Evolutionary conservation across 2,329 filamentous ascomycete species (phyloP).

Genomic region (Tolypocladium cylindrosporum): DNA sequence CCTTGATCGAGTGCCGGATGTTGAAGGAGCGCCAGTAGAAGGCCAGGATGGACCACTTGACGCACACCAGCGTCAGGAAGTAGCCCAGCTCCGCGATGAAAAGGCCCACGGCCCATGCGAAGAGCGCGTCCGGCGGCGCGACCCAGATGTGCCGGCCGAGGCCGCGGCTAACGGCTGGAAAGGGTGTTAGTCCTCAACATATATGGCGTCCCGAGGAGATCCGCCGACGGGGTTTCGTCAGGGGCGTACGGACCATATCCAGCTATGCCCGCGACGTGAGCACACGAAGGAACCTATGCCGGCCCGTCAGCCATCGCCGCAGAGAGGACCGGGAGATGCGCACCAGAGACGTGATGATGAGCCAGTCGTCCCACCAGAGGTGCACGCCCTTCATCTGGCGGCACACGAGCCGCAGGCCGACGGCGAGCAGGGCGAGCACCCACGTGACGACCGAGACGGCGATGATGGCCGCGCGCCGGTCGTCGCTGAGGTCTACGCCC

Average conservation of each 20-base stretch:
- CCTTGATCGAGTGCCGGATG: slow-evolving; percentile 8
- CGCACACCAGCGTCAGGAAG: slow-evolving; percentile 7
- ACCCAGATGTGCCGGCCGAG: slow-evolving; percentile 14
- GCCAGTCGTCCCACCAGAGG: slow-evolving; percentile 15
- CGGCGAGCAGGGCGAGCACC: slow-evolving; percentile 6
- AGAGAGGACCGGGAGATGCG: neutral
- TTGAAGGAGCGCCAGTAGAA: slow-evolving; percentile 16
- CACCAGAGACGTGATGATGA: slow-evolving; percentile 14
- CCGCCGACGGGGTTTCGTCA: neutral
- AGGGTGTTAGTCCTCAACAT: neutral
- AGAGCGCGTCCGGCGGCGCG: slow-evolving; percentile 7
- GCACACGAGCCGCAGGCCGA: slow-evolving; percentile 9
- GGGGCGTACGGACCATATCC: slow-evolving; percentile 8
- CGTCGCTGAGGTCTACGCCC: slow-evolving; percentile 11
- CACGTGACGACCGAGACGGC: slow-evolving; percentile 7
- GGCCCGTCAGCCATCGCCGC: neutral
- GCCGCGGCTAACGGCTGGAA: slow-evolving; percentile 10
- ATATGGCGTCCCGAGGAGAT: neutral
- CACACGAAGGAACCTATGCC: slow-evolving; percentile 4
- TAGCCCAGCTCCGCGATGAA: slow-evolving; percentile 13
- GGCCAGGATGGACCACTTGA: slow-evolving; percentile 13
- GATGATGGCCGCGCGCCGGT: slow-evolving; percentile 8
- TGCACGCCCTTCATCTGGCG: slow-evolving; percentile 8
- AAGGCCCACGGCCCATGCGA: slow-evolving; percentile 10
- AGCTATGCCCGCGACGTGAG: slow-evolving; percentile 7